Conservation (phyloP, 805 yeast genomes). For the Teunomyces funiuensis region DNA sequence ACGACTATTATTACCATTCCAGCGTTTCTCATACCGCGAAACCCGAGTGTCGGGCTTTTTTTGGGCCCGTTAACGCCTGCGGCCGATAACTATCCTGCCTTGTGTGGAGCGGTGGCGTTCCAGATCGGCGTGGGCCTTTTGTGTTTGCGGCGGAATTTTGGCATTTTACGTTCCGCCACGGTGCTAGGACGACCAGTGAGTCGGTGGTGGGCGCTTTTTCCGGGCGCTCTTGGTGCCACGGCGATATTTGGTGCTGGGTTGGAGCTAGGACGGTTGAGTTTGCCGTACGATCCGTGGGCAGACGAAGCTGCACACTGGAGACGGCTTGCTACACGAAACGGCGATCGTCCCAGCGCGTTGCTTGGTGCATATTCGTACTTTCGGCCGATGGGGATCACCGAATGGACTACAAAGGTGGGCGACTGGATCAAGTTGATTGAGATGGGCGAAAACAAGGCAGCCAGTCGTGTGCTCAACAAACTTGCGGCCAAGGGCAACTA, state of each 20-base stretch:
- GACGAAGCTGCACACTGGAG: constrained; percentile 64
- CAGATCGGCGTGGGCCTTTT: constrained; percentile 53
- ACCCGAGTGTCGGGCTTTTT: constrained; percentile 16
- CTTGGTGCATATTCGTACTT: constrained; percentile 61
- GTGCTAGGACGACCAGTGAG: constrained; percentile 8
- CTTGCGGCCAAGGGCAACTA: constrained; percentile 24
- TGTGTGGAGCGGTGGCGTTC: constrained; percentile 50
- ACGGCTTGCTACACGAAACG: constrained; percentile 46
- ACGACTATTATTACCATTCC: constrained; percentile 6
- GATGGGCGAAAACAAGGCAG: background rate
- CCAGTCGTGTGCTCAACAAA: constrained; percentile 9
- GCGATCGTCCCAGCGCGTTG: constrained; percentile 57
- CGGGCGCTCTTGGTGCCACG: constrained; percentile 40
- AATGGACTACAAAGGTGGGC: constrained; percentile 31
- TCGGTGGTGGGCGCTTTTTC: constrained; percentile 11
- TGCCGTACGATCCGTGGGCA: constrained; percentile 65
- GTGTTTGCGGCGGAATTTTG: constrained; percentile 19
- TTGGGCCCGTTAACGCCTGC: constrained; percentile 80
- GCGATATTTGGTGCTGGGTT: constrained; percentile 54
- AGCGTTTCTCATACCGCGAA: constrained; percentile 8
- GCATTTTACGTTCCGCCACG: constrained; percentile 11
- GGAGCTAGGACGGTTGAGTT: constrained; percentile 52
- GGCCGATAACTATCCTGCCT: constrained; percentile 57
- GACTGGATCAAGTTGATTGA: constrained; percentile 9
- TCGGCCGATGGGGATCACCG: constrained; percentile 48